phyloP scores from a whole-genome alignment of 148 eudicot species.

The Simmondsia chinensis region DNA sequence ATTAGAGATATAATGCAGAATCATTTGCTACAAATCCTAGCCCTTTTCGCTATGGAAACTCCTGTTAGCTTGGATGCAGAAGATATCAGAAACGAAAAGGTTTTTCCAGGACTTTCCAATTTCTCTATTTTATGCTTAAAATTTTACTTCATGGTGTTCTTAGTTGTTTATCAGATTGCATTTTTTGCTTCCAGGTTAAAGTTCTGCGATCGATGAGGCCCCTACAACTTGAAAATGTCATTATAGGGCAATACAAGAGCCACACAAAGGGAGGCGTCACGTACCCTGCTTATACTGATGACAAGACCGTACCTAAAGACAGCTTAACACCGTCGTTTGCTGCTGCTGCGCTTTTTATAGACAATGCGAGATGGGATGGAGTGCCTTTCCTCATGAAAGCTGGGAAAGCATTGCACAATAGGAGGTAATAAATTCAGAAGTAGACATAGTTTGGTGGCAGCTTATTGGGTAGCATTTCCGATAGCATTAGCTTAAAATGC shows the following conservation, averaged over 20 bases:
- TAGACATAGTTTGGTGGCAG: neutral
- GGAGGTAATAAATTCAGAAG: slow-evolving; percentile 37
- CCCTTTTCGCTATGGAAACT: slow-evolving; percentile 98
- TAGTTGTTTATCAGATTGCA: no score
- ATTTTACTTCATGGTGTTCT: no score
- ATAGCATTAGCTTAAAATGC: no score
- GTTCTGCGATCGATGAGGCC: slow-evolving; percentile 97
- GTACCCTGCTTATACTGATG: slow-evolving; percentile 80
- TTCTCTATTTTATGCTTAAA: no score
- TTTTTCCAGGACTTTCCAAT: slow-evolving; percentile 7
- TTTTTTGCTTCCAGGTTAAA: slow-evolving; percentile 52
- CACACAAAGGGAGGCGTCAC: slow-evolving; percentile 71
- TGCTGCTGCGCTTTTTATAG: slow-evolving; percentile 89
- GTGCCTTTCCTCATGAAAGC: slow-evolving; percentile 98
- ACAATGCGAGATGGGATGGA: slow-evolving; percentile 98
- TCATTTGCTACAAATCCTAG: slow-evolving; percentile 92
- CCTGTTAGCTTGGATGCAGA: slow-evolving; percentile 97
- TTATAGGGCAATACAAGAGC: slow-evolving; percentile 83
- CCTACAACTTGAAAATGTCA: slow-evolving; percentile 61
- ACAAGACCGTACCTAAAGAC: slow-evolving; percentile 71
- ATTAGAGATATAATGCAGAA: slow-evolving; percentile 98
- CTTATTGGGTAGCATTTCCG: no score
- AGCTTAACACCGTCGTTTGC: slow-evolving; percentile 96
- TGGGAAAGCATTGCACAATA: slow-evolving; percentile 82
- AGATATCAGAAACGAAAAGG: slow-evolving; percentile 98